Evolutionary conservation across 169 alveolate genomes (phyloP).

Genomic region (Hepatocystis sp.): DNA sequence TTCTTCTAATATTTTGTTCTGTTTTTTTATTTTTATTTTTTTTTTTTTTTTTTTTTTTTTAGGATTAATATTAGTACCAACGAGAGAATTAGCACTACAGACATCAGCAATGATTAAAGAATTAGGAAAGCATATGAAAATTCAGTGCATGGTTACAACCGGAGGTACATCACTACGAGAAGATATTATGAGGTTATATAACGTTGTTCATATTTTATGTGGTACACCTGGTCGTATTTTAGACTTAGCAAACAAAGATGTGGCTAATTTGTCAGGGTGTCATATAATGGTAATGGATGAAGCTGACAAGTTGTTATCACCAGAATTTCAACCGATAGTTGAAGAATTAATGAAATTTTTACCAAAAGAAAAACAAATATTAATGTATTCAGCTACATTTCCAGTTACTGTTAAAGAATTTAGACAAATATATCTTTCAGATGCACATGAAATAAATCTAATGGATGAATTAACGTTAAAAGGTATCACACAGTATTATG

Average conservation of each 20-base stretch:
- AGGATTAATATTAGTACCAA: slow-evolving; percentile 96
- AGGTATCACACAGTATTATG: slow-evolving; percentile 99
- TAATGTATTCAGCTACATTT: slow-evolving; percentile 99
- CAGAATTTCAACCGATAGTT: slow-evolving; percentile 97
- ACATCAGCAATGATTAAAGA: slow-evolving; percentile 97
- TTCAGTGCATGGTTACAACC: slow-evolving; percentile 98
- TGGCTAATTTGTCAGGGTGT: slow-evolving; percentile 93
- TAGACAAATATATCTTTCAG: slow-evolving; percentile 95
- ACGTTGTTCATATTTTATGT: slow-evolving; percentile 97
- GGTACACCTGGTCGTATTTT: slow-evolving; percentile 99
- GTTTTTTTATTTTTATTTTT: neutral
- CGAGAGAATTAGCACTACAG: slow-evolving; percentile 97
- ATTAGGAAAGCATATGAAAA: slow-evolving; percentile 96
- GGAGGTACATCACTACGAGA: slow-evolving; percentile 99
- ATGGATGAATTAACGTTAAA: slow-evolving; percentile 99
- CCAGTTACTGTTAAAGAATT: slow-evolving; percentile 98
- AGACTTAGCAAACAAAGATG: slow-evolving; percentile 96
- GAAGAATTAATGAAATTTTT: slow-evolving; percentile 95
- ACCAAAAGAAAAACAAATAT: slow-evolving; percentile 94
- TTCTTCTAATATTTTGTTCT: too few species aligned
- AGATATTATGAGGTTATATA: slow-evolving; percentile 96
- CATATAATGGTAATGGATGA: slow-evolving; percentile 97
- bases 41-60: slow-evolving; percentile 29
- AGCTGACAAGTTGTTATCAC: slow-evolving; percentile 98
- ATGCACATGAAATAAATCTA: slow-evolving; percentile 97